phyloP scores from a whole-genome alignment of 352 stramenopile species.

The Phytophthora litchii region DNA sequence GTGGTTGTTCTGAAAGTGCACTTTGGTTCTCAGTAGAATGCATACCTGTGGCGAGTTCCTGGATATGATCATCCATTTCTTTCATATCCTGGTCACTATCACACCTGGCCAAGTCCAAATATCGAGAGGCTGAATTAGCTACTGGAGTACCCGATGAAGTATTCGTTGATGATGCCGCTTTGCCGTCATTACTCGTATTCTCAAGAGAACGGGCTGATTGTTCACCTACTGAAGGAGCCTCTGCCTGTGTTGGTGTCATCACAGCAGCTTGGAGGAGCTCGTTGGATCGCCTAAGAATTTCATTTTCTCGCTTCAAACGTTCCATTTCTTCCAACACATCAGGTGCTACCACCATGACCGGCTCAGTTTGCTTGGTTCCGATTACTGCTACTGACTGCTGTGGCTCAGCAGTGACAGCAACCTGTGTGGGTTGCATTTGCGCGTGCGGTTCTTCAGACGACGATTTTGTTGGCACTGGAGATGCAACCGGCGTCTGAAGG shows the following conservation, averaged over 20 bases:
- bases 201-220: not conserved
- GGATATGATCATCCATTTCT: conserved; percentile 1
- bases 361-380: conserved; percentile 3
- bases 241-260: conserved; percentile 13
- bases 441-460: not conserved
- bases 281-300: conserved; percentile 66
- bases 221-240: not conserved
- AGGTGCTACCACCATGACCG: conserved; percentile 9
- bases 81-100: conserved; percentile 30
- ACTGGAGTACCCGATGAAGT: not conserved
- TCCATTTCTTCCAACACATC: conserved; percentile 68
- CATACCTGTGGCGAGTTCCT: not conserved
- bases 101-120: conserved; percentile 27
- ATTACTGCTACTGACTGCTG: not conserved
- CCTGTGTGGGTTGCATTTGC: conserved; percentile 4
- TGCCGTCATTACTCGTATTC: not conserved
- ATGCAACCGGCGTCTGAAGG: conserved; percentile 3
- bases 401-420: conserved; percentile 2
- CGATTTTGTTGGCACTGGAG: conserved; percentile 3
- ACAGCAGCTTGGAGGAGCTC: conserved; percentile 58
- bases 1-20: not conserved
- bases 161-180: not conserved
- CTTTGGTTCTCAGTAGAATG: not conserved
- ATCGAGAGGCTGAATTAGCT: conserved; percentile 15
- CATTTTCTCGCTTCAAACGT: conserved; percentile 70